phyloP scores from a whole-genome alignment of 768 basidiomycete species.

The Tulasnella sp. region DNA sequence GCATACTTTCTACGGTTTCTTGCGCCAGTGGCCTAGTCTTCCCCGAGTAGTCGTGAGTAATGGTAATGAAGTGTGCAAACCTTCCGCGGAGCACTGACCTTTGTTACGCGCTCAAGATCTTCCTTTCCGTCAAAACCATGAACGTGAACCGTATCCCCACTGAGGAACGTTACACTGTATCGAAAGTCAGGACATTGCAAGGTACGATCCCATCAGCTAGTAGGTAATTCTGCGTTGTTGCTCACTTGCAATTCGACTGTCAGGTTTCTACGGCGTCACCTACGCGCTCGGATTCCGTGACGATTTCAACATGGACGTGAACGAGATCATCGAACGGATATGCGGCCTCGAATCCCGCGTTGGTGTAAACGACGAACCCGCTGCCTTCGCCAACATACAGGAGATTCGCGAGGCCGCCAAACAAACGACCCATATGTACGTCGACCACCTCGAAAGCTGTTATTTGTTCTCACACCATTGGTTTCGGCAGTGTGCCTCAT shows the following conservation, averaged over 20 bases:
- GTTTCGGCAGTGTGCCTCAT: slow-evolving; percentile 49
- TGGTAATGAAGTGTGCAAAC: neutral
- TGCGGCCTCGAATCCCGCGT: slow-evolving; percentile 47
- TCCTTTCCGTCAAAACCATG: slow-evolving; percentile 56
- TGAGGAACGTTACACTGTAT: slow-evolving; percentile 54
- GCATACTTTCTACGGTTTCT: slow-evolving; percentile 61
- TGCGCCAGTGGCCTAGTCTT: slow-evolving; percentile 65
- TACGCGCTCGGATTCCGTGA: slow-evolving; percentile 65
- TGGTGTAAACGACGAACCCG: slow-evolving; percentile 37
- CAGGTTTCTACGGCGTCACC: slow-evolving; percentile 60
- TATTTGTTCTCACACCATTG: neutral
- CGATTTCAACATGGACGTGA: slow-evolving; percentile 49
- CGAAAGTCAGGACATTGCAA: slow-evolving; percentile 55
- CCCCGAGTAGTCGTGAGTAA: slow-evolving; percentile 57
- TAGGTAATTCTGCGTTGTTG: neutral
- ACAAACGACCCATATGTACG: slow-evolving; percentile 58
- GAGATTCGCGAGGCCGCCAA: slow-evolving; percentile 46
- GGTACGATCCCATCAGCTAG: slow-evolving; percentile 37
- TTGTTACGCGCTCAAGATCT: slow-evolving; percentile 45
- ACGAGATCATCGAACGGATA: slow-evolving; percentile 52
- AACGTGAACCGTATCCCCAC: slow-evolving; percentile 49
- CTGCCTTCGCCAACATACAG: slow-evolving; percentile 39
- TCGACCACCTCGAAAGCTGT: neutral
- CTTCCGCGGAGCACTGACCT: neutral
- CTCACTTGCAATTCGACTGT: neutral